These are phyloP conservation scores for Phaffia tasmanica DNA, from an alignment of 768 basidiomycete species.

Conservation along the genomic window DNA sequence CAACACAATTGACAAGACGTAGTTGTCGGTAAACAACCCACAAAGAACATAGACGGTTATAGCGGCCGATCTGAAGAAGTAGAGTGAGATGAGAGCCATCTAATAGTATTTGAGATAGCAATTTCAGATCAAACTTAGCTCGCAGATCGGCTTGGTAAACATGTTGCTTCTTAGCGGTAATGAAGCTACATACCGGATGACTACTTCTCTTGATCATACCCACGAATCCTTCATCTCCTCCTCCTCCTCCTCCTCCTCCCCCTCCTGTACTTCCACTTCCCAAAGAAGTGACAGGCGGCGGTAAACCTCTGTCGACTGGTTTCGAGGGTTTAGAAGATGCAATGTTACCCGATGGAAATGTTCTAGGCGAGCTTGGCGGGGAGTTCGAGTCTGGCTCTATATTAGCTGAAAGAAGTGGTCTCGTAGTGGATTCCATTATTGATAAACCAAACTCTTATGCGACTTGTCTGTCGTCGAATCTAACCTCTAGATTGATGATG, in stretches of 20 bases:
- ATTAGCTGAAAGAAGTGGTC: constrained; percentile 15
- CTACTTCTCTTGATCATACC: constrained; percentile 26
- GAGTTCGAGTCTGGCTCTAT: constrained; percentile 18
- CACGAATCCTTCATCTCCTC: constrained; percentile 16
- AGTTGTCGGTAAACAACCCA: constrained; percentile 71
- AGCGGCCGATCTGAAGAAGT: constrained; percentile 76
- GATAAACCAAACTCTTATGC: too few relatives aligned
- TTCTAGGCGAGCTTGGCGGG: not conserved
- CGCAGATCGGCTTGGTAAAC: not conserved
- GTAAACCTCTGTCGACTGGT: constrained; percentile 6
- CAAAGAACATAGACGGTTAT: constrained; percentile 86
- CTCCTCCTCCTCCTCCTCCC: not conserved
- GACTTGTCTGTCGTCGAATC: too few relatives aligned
- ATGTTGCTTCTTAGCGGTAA: not conserved
- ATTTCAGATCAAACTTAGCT: not conserved
- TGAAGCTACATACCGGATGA: constrained; percentile 18
- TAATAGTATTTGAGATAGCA: not conserved
- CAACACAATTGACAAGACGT: constrained; percentile 82
- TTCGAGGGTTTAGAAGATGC: constrained; percentile 6
- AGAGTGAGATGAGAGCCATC: constrained; percentile 72
- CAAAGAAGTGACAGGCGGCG: constrained; percentile 16
- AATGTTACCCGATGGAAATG: constrained; percentile 23
- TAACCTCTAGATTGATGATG: too few relatives aligned
- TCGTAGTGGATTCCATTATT: too few relatives aligned
- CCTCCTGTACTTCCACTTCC: not conserved